These are phyloP conservation scores for Taphrina wiesneri DNA, from an alignment of 1,139 yeast genomes.

Conservation along the genomic window DNA sequence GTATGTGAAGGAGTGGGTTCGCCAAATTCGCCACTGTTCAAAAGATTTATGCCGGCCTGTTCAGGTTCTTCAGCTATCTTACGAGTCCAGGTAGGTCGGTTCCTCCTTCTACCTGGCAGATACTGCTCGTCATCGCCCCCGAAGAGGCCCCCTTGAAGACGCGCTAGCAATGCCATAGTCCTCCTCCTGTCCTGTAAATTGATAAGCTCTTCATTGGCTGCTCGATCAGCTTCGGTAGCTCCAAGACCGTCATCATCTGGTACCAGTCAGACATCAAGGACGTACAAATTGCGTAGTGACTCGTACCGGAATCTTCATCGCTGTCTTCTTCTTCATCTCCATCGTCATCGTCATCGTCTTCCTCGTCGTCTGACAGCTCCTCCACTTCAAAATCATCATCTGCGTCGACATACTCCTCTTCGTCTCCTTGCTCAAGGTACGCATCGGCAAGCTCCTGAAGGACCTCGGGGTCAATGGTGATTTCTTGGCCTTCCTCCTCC, in stretches of 20 bases:
- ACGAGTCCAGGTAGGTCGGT: conserved; percentile 3
- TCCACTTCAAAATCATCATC: conserved; percentile 29
- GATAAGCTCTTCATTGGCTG: neutral
- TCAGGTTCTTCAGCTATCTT: conserved; percentile 19
- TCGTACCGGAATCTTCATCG: neutral
- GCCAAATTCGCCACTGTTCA: conserved; percentile 40
- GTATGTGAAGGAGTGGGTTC: neutral
- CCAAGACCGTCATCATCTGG: neutral
- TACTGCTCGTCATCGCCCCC: conserved; percentile 32
- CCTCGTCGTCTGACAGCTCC: conserved; percentile 33
- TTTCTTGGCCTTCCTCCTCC: conserved; percentile 6
- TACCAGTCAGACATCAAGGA: neutral
- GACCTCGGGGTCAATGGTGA: neutral
- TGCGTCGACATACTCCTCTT: conserved; percentile 2
- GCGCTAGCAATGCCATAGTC: conserved; percentile 34
- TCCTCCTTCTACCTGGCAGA: conserved; percentile 1
- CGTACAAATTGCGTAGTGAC: neutral
- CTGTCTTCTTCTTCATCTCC: conserved; percentile 16
- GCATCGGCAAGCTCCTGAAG: conserved; percentile 1
- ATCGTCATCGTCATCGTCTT: conserved; percentile 36
- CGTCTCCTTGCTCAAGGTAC: conserved; percentile 2
- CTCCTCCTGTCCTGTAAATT: conserved; percentile 4
- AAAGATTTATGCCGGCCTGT: conserved; percentile 37
- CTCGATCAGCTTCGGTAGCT: neutral
- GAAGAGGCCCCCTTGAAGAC: conserved; percentile 9